A percentile compares a stretch with the other conserved stretches of the same genome.
Conservation (phyloP, 164 flowering plant genomes). For the Annona squamosa region DNA sequence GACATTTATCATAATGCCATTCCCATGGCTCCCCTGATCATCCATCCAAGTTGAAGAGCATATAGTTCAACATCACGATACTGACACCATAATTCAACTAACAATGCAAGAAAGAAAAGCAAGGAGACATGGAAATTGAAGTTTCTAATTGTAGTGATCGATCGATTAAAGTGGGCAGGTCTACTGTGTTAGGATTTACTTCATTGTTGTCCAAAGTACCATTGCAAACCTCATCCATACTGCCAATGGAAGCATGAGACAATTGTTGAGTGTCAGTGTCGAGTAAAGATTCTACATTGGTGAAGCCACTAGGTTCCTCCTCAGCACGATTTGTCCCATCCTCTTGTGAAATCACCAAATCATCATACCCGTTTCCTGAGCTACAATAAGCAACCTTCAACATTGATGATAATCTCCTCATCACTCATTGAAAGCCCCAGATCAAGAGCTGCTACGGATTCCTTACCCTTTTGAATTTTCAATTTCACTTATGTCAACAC, state of each 20-base stretch:
- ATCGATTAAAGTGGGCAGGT: conserved; percentile 2
- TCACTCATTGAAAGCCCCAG: conserved; percentile 4
- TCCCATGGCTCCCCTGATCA: conserved; percentile 15
- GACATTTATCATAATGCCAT: conserved; percentile 17
- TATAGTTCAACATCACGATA: not conserved
- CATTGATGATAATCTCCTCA: not conserved
- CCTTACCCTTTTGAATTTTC: not conserved
- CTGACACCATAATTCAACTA: not conserved
- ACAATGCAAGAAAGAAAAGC: not conserved
- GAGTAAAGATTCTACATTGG: conserved; percentile 1
- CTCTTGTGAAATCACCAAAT: not conserved
- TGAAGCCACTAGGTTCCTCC: conserved; percentile 12
- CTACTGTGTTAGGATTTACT: not conserved
- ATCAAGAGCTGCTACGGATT: not conserved
- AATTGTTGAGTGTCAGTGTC: conserved; percentile 2
- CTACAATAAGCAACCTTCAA: not conserved
- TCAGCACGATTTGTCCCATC: not conserved
- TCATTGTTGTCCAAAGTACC: not conserved
- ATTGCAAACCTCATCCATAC: not conserved
- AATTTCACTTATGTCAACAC: not conserved
- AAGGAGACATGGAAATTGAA: not conserved
- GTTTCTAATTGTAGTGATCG: not conserved
- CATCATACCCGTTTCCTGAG: not conserved
- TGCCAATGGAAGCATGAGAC: not conserved
- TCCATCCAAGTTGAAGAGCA: conserved; percentile 12